Conservation (phyloP, 179 eudicot species). For the Silene vulgaris region DNA sequence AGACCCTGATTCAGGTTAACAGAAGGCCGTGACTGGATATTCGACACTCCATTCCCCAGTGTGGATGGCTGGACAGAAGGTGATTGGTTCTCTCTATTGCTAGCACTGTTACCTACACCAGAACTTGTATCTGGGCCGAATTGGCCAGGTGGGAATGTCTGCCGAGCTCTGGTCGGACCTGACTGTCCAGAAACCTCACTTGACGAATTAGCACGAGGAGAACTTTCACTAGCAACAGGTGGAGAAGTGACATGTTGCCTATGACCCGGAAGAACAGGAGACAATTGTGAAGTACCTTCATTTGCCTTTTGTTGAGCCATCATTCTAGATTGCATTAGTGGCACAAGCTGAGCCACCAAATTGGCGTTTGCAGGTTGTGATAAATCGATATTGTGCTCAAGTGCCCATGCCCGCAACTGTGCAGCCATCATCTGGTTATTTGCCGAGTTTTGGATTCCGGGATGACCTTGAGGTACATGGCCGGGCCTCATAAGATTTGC, state of each 20-base stretch:
- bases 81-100: conserved; percentile 51
- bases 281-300: conserved; percentile 58
- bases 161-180: conserved; percentile 59
- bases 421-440: conserved; percentile 69
- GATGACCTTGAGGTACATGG: conserved; percentile 50
- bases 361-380: conserved; percentile 79
- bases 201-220: conserved; percentile 74
- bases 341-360: conserved; percentile 69
- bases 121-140: conserved; percentile 46
- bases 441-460: conserved; percentile 47
- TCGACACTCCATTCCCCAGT: conserved; percentile 51
- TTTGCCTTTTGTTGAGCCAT: conserved; percentile 61
- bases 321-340: conserved; percentile 81
- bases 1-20: conserved; percentile 65
- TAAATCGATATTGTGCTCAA: conserved; percentile 77
- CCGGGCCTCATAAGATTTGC: conserved; percentile 45
- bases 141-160: conserved; percentile 43
- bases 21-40: conserved; percentile 54
- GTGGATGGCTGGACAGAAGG: conserved; percentile 46
- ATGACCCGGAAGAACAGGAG: conserved; percentile 41
- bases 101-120: conserved; percentile 28
- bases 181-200: conserved; percentile 76
- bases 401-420: conserved; percentile 81
- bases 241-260: conserved; percentile 78
- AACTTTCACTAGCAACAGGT: conserved; percentile 65